Base-by-base conservation (phyloP, 2,329 filamentous ascomycete species). In the Elsinoe necatrix region DNA sequence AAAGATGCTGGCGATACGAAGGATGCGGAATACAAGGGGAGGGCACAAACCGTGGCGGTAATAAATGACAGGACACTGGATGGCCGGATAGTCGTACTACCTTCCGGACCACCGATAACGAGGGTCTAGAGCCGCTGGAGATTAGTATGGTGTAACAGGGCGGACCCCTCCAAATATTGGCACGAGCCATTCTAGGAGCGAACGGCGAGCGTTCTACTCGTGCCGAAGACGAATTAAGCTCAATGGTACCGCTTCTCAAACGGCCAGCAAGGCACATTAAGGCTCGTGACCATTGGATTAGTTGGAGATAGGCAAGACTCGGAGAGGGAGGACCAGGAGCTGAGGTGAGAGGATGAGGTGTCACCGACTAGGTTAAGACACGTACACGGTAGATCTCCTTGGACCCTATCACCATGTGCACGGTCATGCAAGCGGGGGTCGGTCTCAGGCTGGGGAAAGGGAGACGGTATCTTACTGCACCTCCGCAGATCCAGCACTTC, bases 391-490 rank as follows among this genome's bases (percentile, higher is more conserved):
- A 21, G 41, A 23, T 34, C 20, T 50, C 45, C n/a, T 4, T 50
- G 45, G 45, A 50, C 45, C 45, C 45, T 50, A 14, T 16, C 16
- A 50, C 45, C 45, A 25, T 14, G 18, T 34, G 45, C 45, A 50
- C 45, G 27, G 45, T 14, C 27, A 50, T 23, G 31, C 16, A 31
- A 45, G 16, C 48, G 37, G 48, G 45, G 45, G 45, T 50, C 20
- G 16, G 48, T 52, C 48, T 52, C 48, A 52, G 48, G 31, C 48
- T 52, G 48, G 48, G 48, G 48, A 52, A 52, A 52, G 45, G 20
- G 25, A 31, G 16, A 52, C 39, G 48, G n/a, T 35, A 52, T 20
- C 48, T 16, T 11, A 14, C 3, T 18, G 12, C 14, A n/a, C 23
- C 25, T 16, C 45, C 25, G 14, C 45, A 34, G 25, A 18, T 31